These are phyloP conservation scores for Pittosporum tobira DNA, from an alignment of 129 eudicot genomes.

Conservation along the genomic window DNA sequence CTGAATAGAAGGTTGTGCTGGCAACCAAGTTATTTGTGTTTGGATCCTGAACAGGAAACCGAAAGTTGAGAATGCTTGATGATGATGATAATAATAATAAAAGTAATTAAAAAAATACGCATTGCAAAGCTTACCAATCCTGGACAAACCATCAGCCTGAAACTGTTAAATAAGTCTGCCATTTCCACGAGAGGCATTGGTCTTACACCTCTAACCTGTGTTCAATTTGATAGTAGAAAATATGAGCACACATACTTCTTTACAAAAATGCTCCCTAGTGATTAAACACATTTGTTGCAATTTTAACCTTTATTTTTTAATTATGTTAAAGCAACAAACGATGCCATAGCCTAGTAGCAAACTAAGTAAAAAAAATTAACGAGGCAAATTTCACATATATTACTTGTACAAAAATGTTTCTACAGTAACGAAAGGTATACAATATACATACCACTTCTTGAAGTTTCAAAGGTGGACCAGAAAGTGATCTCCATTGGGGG, in stretches of 20 bases:
- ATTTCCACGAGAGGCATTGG: conserved; percentile 88
- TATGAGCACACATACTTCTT: neutral
- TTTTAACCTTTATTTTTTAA: too few species aligned
- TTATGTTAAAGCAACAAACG: conserved; percentile 6
- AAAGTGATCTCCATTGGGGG: conserved; percentile 91
- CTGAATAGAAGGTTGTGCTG: conserved; percentile 88
- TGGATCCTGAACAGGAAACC: conserved; percentile 66
- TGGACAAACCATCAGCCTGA: conserved; percentile 61
- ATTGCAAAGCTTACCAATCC: conserved; percentile 62
- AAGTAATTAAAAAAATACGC: neutral
- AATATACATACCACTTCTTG: conserved; percentile 88
- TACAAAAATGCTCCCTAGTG: neutral
- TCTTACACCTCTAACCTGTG: conserved; percentile 97
- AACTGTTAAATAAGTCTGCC: conserved; percentile 74
- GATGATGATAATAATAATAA: neutral
- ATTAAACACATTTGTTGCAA: too few species aligned
- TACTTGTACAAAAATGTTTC: too few species aligned
- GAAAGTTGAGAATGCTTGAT: neutral
- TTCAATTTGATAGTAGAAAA: conserved; percentile 8
- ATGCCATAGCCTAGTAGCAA: conserved; percentile 6
- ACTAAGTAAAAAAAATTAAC: neutral
- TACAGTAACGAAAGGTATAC: neutral
- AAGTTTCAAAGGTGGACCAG: conserved; percentile 95
- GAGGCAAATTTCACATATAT: too few species aligned
- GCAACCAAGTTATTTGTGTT: conserved; percentile 86